These are phyloP conservation scores for Mycena chlorophos DNA, from an alignment of 768 basidiomycete species.

Conservation along the genomic window DNA sequence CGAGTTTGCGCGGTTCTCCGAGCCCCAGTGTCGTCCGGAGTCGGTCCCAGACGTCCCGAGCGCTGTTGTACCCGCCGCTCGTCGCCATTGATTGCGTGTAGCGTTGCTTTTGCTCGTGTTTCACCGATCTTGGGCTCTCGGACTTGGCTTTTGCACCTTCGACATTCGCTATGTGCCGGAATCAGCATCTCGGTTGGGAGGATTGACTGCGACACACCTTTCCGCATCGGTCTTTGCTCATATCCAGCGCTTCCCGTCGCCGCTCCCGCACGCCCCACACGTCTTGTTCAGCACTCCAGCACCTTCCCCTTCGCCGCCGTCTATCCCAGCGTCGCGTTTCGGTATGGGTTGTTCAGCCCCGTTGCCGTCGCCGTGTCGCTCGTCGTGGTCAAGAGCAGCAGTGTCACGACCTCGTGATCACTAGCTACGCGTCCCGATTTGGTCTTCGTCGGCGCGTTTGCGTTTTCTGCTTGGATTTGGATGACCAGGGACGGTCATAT, in stretches of 20 bases:
- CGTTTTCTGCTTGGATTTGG: background rate
- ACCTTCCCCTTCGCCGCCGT: too few species aligned
- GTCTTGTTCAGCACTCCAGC: background rate
- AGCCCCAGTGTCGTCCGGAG: background rate
- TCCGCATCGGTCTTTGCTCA: background rate
- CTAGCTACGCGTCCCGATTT: background rate
- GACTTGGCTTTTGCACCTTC: background rate
- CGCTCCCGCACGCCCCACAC: background rate
- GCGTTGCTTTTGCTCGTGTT: background rate
- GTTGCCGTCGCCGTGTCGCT: too few species aligned
- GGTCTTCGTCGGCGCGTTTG: background rate
- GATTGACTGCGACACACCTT: background rate
- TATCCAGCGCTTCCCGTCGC: background rate
- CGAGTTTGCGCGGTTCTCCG: background rate
- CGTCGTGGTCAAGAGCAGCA: too few species aligned
- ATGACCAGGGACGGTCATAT: background rate
- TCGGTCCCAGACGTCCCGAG: background rate
- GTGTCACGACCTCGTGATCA: too few species aligned
- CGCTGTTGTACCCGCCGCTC: too few species aligned
- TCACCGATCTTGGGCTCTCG: background rate
- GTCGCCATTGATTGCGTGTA: too few species aligned
- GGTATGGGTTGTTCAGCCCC: too few species aligned
- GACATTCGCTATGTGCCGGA: background rate
- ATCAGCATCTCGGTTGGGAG: background rate
- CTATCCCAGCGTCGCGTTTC: too few species aligned